Conservation (phyloP, 805 yeast species). For the Blastobotrys peoriensis region DNA sequence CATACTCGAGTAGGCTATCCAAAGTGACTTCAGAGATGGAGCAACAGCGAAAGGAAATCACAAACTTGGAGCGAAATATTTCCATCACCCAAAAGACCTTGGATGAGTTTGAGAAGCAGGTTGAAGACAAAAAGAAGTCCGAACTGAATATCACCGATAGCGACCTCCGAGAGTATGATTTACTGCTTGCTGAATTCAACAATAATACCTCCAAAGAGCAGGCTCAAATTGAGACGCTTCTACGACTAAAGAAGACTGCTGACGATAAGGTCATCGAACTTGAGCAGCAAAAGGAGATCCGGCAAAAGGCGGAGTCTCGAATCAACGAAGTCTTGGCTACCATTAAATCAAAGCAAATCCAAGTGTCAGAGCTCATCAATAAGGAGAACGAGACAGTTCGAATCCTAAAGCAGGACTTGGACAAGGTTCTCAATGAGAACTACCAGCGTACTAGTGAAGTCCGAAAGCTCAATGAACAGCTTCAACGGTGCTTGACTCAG, state of each 20-base stretch:
- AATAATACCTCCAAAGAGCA: conserved; percentile 22
- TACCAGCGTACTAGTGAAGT: conserved; percentile 36
- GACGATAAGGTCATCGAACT: conserved; percentile 20
- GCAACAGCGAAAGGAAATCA: conserved; percentile 43
- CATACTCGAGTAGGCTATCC: conserved; percentile 42
- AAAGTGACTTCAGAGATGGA: conserved; percentile 48
- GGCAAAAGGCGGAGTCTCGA: conserved; percentile 11
- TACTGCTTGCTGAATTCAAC: conserved; percentile 46
- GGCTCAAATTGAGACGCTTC: conserved; percentile 17
- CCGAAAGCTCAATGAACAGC: conserved; percentile 53
- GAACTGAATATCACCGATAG: conserved; percentile 41
- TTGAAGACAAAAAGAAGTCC: conserved; percentile 25
- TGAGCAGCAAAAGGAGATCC: conserved; percentile 15
- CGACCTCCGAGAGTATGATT: conserved; percentile 52
- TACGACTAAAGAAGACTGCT: conserved; percentile 22
- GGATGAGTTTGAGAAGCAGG: conserved; percentile 34
- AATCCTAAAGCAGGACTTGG: conserved; percentile 22
- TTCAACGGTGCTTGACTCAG: conserved; percentile 52
- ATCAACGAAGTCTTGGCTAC: conserved; percentile 32
- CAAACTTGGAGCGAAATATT: conserved; percentile 43
- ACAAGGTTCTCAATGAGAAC: conserved; percentile 22
- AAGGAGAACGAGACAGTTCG: conserved; percentile 21
- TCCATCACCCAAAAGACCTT: conserved; percentile 39
- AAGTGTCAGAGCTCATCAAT: conserved; percentile 27
- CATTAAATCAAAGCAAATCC: conserved; percentile 33